Evolutionary conservation across 1,284 basidiomycete genomes (phyloP).

Genomic region (Ganoderma lingzhi): DNA sequence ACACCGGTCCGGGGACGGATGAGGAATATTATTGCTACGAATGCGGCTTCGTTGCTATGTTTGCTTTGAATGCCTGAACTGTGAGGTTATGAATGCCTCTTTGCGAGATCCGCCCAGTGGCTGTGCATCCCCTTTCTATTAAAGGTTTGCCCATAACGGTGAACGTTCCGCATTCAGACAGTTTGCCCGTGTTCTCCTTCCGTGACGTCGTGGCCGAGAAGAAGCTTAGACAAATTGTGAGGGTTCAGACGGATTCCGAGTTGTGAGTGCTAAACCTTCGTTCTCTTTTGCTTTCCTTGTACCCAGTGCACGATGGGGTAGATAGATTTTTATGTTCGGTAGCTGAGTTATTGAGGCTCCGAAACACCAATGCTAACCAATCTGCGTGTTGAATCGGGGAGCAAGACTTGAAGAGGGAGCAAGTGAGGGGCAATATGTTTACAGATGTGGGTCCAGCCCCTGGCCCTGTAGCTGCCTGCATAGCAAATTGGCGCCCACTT

Average conservation of each 20-base stretch:
- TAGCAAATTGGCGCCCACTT: not conserved
- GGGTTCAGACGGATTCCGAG: too few relatives aligned
- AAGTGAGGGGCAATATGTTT: constrained; percentile 10
- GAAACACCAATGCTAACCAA: not conserved
- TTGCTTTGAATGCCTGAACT: not conserved
- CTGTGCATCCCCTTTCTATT: not conserved
- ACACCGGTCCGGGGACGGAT: not conserved
- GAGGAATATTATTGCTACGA: not conserved
- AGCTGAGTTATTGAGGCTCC: too few relatives aligned
- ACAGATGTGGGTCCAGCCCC: constrained; percentile 25
- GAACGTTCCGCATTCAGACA: too few relatives aligned
- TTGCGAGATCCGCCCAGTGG: not conserved
- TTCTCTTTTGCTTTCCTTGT: too few relatives aligned
- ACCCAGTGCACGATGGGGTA: too few relatives aligned
- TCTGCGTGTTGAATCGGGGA: not conserved
- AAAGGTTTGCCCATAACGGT: not conserved
- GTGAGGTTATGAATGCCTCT: not conserved
- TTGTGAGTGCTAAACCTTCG: too few relatives aligned
- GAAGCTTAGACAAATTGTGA: too few relatives aligned
- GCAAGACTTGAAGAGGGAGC: not conserved
- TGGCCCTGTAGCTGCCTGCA: not conserved
- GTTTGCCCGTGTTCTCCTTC: too few relatives aligned
- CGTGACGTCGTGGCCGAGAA: too few relatives aligned
- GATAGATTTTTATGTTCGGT: too few relatives aligned
- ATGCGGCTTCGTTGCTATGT: not conserved